Evolutionary conservation across 1,139 yeast species (phyloP).

Genomic region (Saccharomyces pastorianus): DNA sequence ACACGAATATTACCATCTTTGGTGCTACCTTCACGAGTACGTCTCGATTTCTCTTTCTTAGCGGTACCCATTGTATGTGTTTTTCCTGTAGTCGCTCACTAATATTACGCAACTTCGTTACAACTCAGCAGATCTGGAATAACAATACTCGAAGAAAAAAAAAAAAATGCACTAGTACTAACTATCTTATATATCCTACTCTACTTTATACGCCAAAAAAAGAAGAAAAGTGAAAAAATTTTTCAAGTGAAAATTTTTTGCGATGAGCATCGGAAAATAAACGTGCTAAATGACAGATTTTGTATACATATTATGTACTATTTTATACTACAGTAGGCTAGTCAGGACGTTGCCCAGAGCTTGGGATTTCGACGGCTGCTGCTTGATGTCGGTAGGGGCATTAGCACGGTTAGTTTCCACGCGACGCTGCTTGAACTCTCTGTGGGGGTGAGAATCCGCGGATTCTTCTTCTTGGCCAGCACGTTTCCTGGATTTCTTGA

Average conservation of each 20-base stretch:
- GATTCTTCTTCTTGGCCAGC: conserved; percentile 13
- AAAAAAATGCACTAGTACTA: conserved; percentile 1
- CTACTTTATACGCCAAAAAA: not conserved
- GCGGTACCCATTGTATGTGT: conserved; percentile 67
- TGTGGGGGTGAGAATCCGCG: conserved; percentile 35
- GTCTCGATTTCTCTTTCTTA: conserved; percentile 83
- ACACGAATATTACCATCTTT: conserved; percentile 88
- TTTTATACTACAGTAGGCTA: conserved; percentile 29
- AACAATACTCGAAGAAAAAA: conserved; percentile 3
- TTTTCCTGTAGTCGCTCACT: not conserved
- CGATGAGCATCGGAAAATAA: conserved; percentile 3
- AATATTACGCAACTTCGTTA: not conserved
- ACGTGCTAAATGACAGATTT: conserved; percentile 4
- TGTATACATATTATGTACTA: not conserved
- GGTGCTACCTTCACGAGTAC: conserved; percentile 71
- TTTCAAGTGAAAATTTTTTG: conserved; percentile 3
- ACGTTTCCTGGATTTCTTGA: conserved; percentile 39
- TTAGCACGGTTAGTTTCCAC: conserved; percentile 60
- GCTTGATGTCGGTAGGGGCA: conserved; percentile 44
- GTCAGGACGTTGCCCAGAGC: conserved; percentile 41
- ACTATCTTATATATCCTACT: not conserved
- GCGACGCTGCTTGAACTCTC: conserved; percentile 55
- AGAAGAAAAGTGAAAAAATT: conserved; percentile 3
- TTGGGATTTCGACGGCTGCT: conserved; percentile 25
- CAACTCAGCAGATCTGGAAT: not conserved